Evolutionary conservation across 768 basidiomycete species (phyloP), one percentile per base, ranked within the genome.

Genomic region (Xerocomus potaroensis): DNA sequence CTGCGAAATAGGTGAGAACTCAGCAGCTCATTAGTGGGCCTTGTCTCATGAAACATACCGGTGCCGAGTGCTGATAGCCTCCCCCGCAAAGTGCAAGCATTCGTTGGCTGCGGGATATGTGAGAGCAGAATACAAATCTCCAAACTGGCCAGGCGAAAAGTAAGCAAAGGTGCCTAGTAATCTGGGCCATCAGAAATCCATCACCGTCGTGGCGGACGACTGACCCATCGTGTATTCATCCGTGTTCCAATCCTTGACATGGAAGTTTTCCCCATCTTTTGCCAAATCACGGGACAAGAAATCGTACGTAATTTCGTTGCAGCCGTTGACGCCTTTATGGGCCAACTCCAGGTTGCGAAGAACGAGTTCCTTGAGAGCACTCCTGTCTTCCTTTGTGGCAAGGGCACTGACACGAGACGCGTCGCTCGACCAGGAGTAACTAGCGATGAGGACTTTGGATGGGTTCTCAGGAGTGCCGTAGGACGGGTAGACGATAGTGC

Each of bases 401-500:
- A 76, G 64, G 1, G 70, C 50, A 4, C 65, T 67, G 7, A 74
- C 49, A 6, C 72, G 62, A 15, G 50, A 49, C 0, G 74, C 70
- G 32, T 76, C 73, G 1, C 64, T 47, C 8, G 66, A 66, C 71
- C 69, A 72, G 29, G 51, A 55, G 56, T 74, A 75, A 39, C 70
- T 72, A 3, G 68, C 72, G 11, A 76, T 70, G 6, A 76, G 56
- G 0, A 62, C 59, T 0, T 59, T 62, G n/a, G 62, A 54, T 9
- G 57, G 61, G 0, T 49, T 52, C 16, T 16, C 18, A 15, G 54
- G 42, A 19, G 54, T 51, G 0, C 70, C 70, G 18, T 69, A 69
- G 3, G 73, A 75, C 0, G 74, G 75, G 51, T 74, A 76, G 3
- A 76, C 69, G 40, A 72, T 57, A 0, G 64, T 68, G 24, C 71